Evolutionary conservation across 179 eudicot genomes (phyloP), one percentile per base, ranked within the genome.

Genomic region (Drosera spatulata): DNA sequence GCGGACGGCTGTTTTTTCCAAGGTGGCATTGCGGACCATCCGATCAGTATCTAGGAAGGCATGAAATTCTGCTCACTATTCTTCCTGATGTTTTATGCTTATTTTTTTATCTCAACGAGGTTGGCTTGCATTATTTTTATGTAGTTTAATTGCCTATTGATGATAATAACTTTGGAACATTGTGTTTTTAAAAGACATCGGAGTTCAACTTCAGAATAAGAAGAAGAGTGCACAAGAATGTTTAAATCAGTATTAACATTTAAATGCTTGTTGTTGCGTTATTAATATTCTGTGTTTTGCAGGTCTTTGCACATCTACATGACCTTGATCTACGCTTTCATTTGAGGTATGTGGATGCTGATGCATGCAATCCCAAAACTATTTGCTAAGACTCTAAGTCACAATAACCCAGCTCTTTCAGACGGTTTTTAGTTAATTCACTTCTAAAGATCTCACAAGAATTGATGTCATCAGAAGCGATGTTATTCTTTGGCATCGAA

Each of bases 1-100:
- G 67, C 84, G 97, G 67, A 93, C 95, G 75, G 97, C 99, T 61
- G 87, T 93, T 56, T 93, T 93, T 71, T 90, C 99, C 22, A 93
- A 93, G 73, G 99, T 93, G 52, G 90, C 99, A 62, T 64, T 89
- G 66, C 80, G 99, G 56, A 85, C 99, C 39, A 93, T 93, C 69
- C 87, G 99, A 39, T 71, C 89, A 51, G 85, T 93, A 47, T 89
- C 99, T 40, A 77, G 88, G 67, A 79, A 85, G 99, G 97, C 89
- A 77, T 64, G 70, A 37, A 51, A 13, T 15, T 51, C 55, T 51
- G 45, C 8, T 43, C 45, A 4, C 8, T 43, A 43, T 43, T 43
- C 8, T 43, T 43, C 8, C 6, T 43, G 45, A 1, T 43, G 45
- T 43, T 43, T 43, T 7, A 43, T 43, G 45, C 45, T 7, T 7